Evolutionary conservation across 106 monocot genomes (phyloP), one percentile per base, ranked within the genome.

Genomic region (Narthecium ossifragum): DNA sequence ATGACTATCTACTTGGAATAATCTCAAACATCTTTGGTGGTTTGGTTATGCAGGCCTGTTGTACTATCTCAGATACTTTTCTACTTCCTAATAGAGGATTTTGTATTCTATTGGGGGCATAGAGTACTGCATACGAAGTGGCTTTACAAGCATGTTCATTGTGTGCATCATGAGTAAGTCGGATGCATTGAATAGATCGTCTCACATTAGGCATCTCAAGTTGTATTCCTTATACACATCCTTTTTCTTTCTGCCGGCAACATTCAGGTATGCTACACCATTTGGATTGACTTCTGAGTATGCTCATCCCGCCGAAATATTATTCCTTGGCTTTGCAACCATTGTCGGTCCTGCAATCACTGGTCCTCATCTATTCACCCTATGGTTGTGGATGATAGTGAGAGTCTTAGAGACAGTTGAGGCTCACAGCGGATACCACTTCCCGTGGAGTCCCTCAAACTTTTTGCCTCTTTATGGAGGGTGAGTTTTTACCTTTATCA

Each of bases 321-420:
- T 96, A 31, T 86, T 96, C 50, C 75, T 96, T 59, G 90, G 94
- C 4, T 85, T 94, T 78, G 85, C 94, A 47, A 86, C 90, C 5
- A 70, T 96, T 22, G 13, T 86, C 61, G 94, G 94, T 47, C 94
- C 94, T 41, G 90, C 90, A 62, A 34, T 96, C 30, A 86, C 90
- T 29, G 89, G 89, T 8, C 89, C 89, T 53, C 94, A 96, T 57
- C 57, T 96, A 27, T 62, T 90, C 49, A 96, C 90, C 15, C 60
- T 96, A 15, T 96, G 94, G 94, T 60, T 96, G 21, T 96, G 94
- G 94, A 75, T 94, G 85, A 62, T 78, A 62, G 57, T 96, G 46
- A 83, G 94, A 65, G 85, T 90, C 30, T 61, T 96, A 70, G 94
- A 96, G 76, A 89, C 94, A 47, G 86, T 96, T 40, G 94, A 90